phyloP scores from a whole-genome alignment of 2,329 filamentous ascomycete genomes.

The Aspergillus sojae region DNA sequence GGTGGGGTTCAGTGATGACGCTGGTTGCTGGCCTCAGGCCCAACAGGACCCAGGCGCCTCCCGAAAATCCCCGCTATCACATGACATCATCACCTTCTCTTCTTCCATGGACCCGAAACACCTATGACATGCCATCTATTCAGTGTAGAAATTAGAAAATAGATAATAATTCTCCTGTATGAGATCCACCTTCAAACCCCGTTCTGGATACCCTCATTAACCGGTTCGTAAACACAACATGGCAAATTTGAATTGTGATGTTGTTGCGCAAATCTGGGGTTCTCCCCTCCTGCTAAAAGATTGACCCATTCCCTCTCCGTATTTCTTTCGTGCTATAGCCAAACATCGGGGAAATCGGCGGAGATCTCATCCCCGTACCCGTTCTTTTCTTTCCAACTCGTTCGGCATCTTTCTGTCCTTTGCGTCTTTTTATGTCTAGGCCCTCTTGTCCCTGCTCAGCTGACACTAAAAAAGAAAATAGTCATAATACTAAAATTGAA shows the following conservation, averaged over 20 bases:
- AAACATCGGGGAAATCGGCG: conserved; percentile 23
- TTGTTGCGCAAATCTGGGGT: not conserved
- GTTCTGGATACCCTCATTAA: not conserved
- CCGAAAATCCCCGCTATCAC: conserved; percentile 31
- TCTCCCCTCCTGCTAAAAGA: conserved; percentile 14
- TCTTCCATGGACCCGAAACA: conserved; percentile 4
- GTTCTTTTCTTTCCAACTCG: conserved; percentile 17
- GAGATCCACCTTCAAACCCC: no score
- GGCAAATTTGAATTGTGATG: not conserved
- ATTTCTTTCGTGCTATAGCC: conserved; percentile 30
- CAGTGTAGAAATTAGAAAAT: no score
- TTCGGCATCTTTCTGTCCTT: conserved; percentile 18
- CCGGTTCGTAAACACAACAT: not conserved
- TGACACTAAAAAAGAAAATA: conserved; percentile 7
- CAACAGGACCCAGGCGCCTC: conserved; percentile 1
- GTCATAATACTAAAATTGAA: not conserved
- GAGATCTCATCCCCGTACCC: conserved; percentile 18
- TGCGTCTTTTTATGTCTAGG: conserved; percentile 10
- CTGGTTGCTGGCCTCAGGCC: conserved; percentile 22
- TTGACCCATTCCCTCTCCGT: conserved; percentile 24
- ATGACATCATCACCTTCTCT: conserved; percentile 25
- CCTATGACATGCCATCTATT: not conserved
- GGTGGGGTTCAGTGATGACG: conserved; percentile 26
- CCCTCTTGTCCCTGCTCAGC: conserved; percentile 15
- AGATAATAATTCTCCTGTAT: no score